Base-by-base conservation (phyloP, 2,329 filamentous ascomycete species). In the Mycosphaerella arachidis region DNA sequence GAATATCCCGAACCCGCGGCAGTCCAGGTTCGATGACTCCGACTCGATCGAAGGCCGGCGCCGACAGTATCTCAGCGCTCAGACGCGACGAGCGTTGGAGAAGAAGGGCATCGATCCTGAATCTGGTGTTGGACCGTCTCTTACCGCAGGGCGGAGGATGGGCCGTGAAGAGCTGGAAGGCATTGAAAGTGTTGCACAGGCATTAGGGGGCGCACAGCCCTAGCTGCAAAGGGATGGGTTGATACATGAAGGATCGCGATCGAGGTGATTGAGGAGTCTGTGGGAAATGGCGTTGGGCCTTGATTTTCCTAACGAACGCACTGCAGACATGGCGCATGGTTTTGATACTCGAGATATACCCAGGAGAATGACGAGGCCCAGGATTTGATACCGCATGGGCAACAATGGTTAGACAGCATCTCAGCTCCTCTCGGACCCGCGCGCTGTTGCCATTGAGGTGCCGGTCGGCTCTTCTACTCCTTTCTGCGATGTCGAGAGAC, bases 1-100 rank as follows among this genome's bases (percentile, higher is more conserved):
- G 52, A 64, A 62, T 30, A 62, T 68, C 29, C 63, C 69, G 10
- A 63, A 80, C 63, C 62, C 70, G 46, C 63, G 67, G 63, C 64
- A 71, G 54, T 59, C 67, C n/a, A 68, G 58, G 13, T 55, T 68
- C 3, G 68, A 70, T 6, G 70, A 74, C 9, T 72, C 74, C 6
- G 70, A 73, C n/a, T 75, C 79, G 56, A 80, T 81, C 78, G 82
- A 86, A 43, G 83, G 86, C 56, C 86, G 94, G 72, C 81, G 93
- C 61, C 81, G 88, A 58, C 84, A 89, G 66, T 97, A 97, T 72
- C 86, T 97, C 53, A 92, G 97, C 75, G 83, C 83, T 56, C 87
- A 92, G 69, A 90, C 90, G 54, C 81, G 85, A 66, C 82, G 89
- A 61, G 90, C 95, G 72, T 78, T 97, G 45, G 90, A 96, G 76